Percentiles rank a stretch among this genome's conserved stretches.
Evolutionary conservation across 2,329 filamentous ascomycete species (phyloP).

Genomic region (Harringtonia lauricola): DNA sequence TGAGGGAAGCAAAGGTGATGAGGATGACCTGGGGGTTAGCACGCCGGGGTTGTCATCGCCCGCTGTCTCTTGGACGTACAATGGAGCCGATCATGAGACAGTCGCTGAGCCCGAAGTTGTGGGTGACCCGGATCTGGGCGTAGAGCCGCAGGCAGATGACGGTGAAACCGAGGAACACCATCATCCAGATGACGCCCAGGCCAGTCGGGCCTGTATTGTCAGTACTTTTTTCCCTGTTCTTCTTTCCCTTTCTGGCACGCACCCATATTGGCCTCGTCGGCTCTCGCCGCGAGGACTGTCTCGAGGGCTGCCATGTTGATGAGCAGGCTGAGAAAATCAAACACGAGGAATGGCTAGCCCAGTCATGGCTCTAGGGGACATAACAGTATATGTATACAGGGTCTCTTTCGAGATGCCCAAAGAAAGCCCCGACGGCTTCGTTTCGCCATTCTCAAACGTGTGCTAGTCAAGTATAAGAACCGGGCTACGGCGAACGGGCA

Average conservation of each 20-base stretch:
- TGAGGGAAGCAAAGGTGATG: neutral
- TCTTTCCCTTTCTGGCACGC: too few relatives aligned
- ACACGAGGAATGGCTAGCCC: too few relatives aligned
- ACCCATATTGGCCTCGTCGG: neutral
- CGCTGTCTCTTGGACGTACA: neutral
- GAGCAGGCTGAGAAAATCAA: too few relatives aligned
- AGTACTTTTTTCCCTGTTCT: too few relatives aligned
- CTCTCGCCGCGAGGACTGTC: too few relatives aligned
- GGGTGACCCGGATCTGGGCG: neutral
- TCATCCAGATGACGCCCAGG: constrained; percentile 3
- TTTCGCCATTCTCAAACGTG: too few relatives aligned
- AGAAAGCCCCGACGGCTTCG: too few relatives aligned
- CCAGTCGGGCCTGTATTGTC: neutral
- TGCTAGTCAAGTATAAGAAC: too few relatives aligned
- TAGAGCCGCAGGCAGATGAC: neutral
- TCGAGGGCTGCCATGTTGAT: neutral
- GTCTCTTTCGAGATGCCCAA: too few relatives aligned
- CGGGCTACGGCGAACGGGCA: too few relatives aligned
- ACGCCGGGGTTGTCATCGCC: neutral
- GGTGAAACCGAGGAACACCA: neutral
- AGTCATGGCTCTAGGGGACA: too few relatives aligned
- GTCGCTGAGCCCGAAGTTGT: neutral
- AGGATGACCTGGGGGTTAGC: neutral
- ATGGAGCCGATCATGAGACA: constrained; percentile 1
- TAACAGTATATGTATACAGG: too few relatives aligned